Evolutionary conservation across 2,329 filamentous ascomycete genomes (phyloP), one percentile per base, ranked within the genome.

Genomic region (Arthrobotrys iridis): DNA sequence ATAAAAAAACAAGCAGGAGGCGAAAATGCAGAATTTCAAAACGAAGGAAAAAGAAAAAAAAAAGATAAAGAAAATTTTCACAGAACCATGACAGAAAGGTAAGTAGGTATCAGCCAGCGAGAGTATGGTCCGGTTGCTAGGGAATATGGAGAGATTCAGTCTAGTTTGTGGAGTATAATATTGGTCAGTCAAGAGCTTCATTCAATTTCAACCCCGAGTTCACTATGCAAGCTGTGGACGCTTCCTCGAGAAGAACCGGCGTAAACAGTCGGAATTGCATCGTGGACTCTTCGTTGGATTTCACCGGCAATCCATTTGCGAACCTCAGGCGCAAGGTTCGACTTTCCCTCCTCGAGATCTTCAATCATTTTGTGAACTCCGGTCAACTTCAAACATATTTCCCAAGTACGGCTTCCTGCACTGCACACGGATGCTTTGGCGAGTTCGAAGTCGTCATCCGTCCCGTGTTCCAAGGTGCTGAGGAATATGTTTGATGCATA

Each of bases 341-440:
- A 15, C 28, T 70, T 76, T 15, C 72, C 72, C 30, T 76, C 72
- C 28, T 76, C 72, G 20, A 76, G 63, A 15, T 76, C 72, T 18
- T 63, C 63, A 28, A 76, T 76, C 72, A 76, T 76, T 43, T 64
- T 68, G 40, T 68, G 64, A 10, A 76, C 72, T 15, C 72, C 72
- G 0, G 64, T 76, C 15, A 76, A 30, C 26, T 76, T 76, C 48
- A 76, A 63, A 20, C 72, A 76, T 3, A 70, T 60, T 15, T 76
- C 72, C 72, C 72, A 70, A 20, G 65, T 70, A 10, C 58, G 58
- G 22, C 64, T 76, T 13, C 64, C 72, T 10, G 72, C 45, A n/a
- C 58, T 60, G 28, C 72, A 76, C 10, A 76, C 22, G 33, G 60
- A 41, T 4, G 64, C 65, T 37, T 60, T 76, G 33, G 62, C 64